Evolutionary conservation across 2,329 filamentous ascomycete species (phyloP).

Genomic region (Pestalotiopsis fici): DNA sequence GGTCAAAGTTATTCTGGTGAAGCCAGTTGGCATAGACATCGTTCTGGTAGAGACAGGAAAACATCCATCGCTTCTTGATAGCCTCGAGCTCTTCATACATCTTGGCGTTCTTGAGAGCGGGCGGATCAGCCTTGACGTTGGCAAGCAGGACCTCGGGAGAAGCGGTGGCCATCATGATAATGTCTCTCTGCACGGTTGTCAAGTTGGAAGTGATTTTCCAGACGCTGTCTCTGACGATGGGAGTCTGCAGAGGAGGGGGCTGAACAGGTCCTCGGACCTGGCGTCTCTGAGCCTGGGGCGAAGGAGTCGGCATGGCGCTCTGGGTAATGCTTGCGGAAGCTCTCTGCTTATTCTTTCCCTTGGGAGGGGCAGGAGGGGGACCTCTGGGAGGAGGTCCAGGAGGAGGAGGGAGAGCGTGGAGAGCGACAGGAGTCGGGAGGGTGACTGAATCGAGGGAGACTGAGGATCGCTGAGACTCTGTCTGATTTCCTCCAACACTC

Average conservation of each 20-base stretch:
- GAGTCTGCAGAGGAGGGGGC: background rate
- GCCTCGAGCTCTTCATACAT: conserved; percentile 53
- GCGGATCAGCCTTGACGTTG: conserved; percentile 55
- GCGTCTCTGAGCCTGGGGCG: background rate
- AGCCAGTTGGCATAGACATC: conserved; percentile 32
- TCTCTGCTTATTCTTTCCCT: background rate
- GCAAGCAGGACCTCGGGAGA: conserved; percentile 52
- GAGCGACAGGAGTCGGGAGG: background rate
- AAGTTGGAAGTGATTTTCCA: conserved; percentile 32
- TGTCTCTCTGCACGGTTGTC: conserved; percentile 49
- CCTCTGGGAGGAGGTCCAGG: background rate
- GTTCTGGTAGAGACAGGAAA: conserved; percentile 54
- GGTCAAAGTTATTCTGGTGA: conserved; percentile 11
- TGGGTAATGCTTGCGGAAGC: background rate
- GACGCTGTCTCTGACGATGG: conserved; percentile 15
- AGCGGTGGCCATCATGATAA: conserved; percentile 56
- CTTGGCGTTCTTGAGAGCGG: conserved; percentile 42
- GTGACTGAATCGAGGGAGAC: background rate
- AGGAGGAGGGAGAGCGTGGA: background rate
- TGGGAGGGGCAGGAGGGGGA: background rate
- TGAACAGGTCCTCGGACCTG: background rate
- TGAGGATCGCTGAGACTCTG: background rate
- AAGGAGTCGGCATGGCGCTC: background rate
- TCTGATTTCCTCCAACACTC: too few relatives aligned
- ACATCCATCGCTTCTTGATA: conserved; percentile 63